Evolutionary conservation across 2,329 filamentous ascomycete species (phyloP), one percentile per base, ranked within the genome.

Genomic region (Paracorniculantispora psalliotae): DNA sequence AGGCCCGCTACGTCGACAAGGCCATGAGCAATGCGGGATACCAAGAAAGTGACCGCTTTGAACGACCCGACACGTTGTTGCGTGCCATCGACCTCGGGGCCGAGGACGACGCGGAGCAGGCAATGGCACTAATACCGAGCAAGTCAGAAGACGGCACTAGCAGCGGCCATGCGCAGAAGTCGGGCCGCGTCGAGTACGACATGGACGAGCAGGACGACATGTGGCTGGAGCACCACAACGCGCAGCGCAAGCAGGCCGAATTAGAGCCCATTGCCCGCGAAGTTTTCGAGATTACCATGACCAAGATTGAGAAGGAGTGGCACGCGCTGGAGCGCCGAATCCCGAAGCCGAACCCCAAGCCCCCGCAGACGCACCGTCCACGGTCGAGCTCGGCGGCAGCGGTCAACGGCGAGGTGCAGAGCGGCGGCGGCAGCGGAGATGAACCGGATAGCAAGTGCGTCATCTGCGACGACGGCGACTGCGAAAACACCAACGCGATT

Each of bases 121-220:
- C 74, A 2, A 64, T 70, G 25, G 61, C 63, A 5, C 59, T 43
- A 13, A 19, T 57, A 30, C 46, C 54, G 8, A 43, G 62, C 9
- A 67, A 65, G 4, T 57, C 61, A 15, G 73, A 75, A 5, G 73
- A 73, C 2, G 64, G 67, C 13, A 57, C 61, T 48, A 33, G 8
- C 35, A 26, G 30, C 23, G 21, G 46, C 26, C 54, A 57, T 21
- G 33, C 35, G 6, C 54, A 49, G 19, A 68, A 71, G 37, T 82
- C 96, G 41, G 91, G 91, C 13, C 87, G 91, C 59, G 94, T 99
- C 21, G 94, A 99, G 71, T 99, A 99, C 71, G 94, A 99, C 72
- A 99, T 99, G 94, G 94, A 99, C 69, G 94, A 99, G 74, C 94
- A 99, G 69, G 94, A 99, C 71, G 92, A 96, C 65, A 91, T 92